Percentiles rank a stretch among this genome's conserved stretches.
Conservation (phyloP, 495 filamentous ascomycete genomes). For the Trichoderma asperelloides region DNA sequence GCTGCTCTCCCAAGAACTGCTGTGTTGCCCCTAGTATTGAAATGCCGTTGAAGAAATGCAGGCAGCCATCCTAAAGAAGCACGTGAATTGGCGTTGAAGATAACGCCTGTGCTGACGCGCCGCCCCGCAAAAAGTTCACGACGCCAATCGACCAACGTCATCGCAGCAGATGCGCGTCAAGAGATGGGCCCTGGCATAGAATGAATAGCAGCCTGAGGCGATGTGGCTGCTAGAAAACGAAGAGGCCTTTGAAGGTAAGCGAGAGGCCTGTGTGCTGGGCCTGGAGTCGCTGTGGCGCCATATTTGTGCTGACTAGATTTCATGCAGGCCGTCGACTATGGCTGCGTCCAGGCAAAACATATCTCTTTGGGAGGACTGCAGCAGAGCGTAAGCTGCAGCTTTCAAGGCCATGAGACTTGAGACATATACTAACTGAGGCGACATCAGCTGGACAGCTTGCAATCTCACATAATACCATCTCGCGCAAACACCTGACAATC, state of each 20-base stretch:
- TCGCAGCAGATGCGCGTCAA: neutral
- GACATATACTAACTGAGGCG: slow-evolving; percentile 12
- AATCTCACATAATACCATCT: slow-evolving; percentile 68
- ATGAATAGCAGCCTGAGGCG: neutral
- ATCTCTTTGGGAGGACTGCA: slow-evolving; percentile 63
- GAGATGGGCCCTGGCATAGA: neutral
- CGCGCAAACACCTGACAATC: slow-evolving; percentile 81
- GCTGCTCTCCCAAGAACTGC: no score
- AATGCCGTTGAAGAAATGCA: neutral
- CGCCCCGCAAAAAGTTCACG: slow-evolving; percentile 8
- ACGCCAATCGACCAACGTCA: neutral
- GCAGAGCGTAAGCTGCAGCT: slow-evolving; percentile 34
- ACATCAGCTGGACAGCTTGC: slow-evolving; percentile 42
- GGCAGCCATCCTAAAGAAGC: neutral
- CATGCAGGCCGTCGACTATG: slow-evolving; percentile 60
- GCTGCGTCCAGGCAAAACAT: slow-evolving; percentile 73
- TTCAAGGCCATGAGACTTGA: neutral
- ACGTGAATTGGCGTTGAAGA: slow-evolving; percentile 9
- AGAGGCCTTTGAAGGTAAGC: slow-evolving; percentile 44
- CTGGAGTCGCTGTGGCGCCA: slow-evolving; percentile 4
- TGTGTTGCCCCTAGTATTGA: no score
- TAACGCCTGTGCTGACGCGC: neutral
- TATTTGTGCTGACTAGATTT: slow-evolving; percentile 7
- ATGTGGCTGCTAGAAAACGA: slow-evolving; percentile 57
- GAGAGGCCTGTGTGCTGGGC: neutral